These are phyloP conservation scores for Cephalotrichum gorgonifer DNA, from an alignment of 2,329 filamentous ascomycete species.

Conservation along the genomic window DNA sequence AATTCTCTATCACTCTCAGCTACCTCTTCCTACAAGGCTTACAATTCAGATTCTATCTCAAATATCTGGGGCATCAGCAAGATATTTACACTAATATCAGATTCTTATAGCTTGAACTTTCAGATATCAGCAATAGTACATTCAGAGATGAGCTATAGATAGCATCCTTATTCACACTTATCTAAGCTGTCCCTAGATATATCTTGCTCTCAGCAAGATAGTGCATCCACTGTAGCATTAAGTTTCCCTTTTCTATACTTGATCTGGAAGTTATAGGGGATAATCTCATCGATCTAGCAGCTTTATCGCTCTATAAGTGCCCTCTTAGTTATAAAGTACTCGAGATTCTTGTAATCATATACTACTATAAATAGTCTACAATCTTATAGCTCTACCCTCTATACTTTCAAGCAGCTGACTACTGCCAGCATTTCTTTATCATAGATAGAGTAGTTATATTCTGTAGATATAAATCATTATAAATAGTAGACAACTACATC, in stretches of 20 bases:
- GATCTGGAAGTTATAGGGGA: not conserved
- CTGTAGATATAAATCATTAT: not conserved
- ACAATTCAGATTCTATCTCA: too few species aligned
- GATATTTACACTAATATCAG: too few species aligned
- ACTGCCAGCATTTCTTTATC: too few species aligned
- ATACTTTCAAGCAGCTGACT: too few species aligned
- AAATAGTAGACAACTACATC: not conserved
- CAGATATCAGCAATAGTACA: too few species aligned
- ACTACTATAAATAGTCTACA: not conserved
- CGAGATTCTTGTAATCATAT: not conserved
- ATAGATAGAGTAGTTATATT: not conserved
- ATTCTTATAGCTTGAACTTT: too few species aligned
- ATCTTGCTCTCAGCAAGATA: not conserved
- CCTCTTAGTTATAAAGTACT: not conserved
- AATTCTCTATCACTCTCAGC: too few species aligned
- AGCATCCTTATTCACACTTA: too few species aligned
- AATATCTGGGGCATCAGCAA: too few species aligned
- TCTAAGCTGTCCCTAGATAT: not conserved
- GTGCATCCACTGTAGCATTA: not conserved
- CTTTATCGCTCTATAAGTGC: not conserved
- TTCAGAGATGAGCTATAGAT: too few species aligned
- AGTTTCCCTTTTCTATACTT: not conserved
- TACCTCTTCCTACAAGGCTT: too few species aligned
- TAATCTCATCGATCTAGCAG: not conserved
- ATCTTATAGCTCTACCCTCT: not conserved